Evolutionary conservation across 306 rosid species (phyloP), one percentile per base, ranked within the genome.

Genomic region (Hippophae tibetana): DNA sequence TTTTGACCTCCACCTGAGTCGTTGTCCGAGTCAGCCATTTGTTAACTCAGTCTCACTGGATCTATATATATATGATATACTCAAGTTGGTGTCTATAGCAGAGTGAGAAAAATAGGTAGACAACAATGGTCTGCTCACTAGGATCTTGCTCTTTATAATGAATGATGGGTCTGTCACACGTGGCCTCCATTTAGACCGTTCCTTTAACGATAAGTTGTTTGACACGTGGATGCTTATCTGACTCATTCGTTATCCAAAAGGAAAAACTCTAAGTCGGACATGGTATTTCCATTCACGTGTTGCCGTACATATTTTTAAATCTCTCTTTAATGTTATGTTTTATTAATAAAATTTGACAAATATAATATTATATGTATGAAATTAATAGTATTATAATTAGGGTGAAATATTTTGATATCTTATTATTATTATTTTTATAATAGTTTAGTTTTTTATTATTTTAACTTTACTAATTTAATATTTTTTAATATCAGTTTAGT

Each of bases 11-110:
- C 80, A 3, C 87, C 84, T n/a, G 85, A 82, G 18, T 79, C 89
- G 70, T 79, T 74, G 72, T 79, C 81, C 0, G 83, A 83, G 49
- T 77, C 81, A 6, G 69, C 89, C 89, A 83, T 82, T 12, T 3
- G 0, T n/a, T 8, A 47, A 0, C 5, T 43, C 2, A 4, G 23
- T 9, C n/a, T 1, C 6, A 7, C 9, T 7, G 47, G 45, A 5
- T 23, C 14, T 65, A 13, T 57, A 41, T 54, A 54, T 43, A 9
- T 52, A 54, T 38, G 6, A 53, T 6, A 7, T 3, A 7, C 3
- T 14, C 18, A 41, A 62, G 52, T 46, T 13, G 51, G 43, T 27
- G 58, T 38, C 47, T 42, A 49, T 49, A 40, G 61, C 38, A 31
- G 5, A 31, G 38, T 2, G 38, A 31, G 38, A 31, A 31, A 31